These are phyloP conservation scores for Pestalotiopsis sp. DNA, from an alignment of 2,329 filamentous ascomycete species.

Conservation along the genomic window DNA sequence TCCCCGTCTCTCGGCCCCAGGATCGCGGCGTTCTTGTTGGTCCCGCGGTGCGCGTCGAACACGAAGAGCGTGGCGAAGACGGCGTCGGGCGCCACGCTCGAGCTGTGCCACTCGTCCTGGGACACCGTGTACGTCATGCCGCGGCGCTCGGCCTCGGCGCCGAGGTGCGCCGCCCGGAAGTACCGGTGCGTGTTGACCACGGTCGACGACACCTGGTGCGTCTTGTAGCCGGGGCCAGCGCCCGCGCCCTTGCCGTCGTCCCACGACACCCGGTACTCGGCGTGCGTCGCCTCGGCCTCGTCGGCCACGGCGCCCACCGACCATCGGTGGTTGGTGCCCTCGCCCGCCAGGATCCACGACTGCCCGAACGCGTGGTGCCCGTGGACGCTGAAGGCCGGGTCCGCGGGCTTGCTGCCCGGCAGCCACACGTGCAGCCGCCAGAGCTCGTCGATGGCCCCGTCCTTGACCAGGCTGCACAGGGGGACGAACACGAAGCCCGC, in stretches of 20 bases:
- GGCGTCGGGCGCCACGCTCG: constrained; percentile 26
- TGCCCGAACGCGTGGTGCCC: constrained; percentile 36
- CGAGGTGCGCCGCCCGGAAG: constrained; percentile 12
- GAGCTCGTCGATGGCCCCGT: constrained; percentile 35
- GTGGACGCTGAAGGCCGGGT: constrained; percentile 28
- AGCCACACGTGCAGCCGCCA: constrained; percentile 37
- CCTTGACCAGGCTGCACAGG: constrained; percentile 33
- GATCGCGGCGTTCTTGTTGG: constrained; percentile 28
- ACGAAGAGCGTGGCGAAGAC: constrained; percentile 37
- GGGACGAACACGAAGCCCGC: constrained; percentile 36
- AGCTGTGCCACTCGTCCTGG: constrained; percentile 29
- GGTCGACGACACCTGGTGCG: constrained; percentile 26
- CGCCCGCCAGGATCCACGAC: constrained; percentile 38
- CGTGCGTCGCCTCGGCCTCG: constrained; percentile 26
- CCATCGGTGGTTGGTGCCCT: constrained; percentile 32
- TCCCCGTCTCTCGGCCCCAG: constrained; percentile 30
- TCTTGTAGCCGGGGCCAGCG: constrained; percentile 22
- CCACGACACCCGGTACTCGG: constrained; percentile 30
- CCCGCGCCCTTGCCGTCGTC: constrained; percentile 21
- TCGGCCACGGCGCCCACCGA: constrained; percentile 21
- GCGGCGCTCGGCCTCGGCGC: constrained; percentile 17
- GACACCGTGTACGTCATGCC: constrained; percentile 31
- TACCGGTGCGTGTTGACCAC: constrained; percentile 26
- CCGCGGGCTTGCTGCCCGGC: constrained; percentile 31
- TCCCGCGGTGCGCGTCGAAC: constrained; percentile 36